Conservation (phyloP, 805 yeast genomes). For the Candida tibetensis region DNA sequence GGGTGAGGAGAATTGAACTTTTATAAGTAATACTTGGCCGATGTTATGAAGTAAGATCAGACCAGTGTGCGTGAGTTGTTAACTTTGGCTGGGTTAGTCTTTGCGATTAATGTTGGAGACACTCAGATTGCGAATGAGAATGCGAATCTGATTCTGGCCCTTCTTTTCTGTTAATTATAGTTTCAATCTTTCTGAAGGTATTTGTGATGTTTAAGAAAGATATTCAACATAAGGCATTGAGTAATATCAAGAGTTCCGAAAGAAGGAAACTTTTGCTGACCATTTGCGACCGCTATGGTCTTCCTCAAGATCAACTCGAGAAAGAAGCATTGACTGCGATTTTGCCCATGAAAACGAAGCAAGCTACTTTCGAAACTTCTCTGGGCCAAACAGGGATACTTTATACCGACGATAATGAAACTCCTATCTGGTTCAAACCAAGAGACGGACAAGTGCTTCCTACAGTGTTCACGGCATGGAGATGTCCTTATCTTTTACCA, state of each 20-base stretch:
- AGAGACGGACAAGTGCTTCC: constrained; percentile 61
- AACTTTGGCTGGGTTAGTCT: too few species aligned
- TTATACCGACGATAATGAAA: constrained; percentile 59
- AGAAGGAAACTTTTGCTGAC: constrained; percentile 51
- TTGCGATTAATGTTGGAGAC: too few species aligned
- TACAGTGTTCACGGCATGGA: constrained; percentile 71
- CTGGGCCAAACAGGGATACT: constrained; percentile 57
- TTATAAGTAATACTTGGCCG: too few species aligned
- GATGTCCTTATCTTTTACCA: constrained; percentile 63
- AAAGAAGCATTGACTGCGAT: constrained; percentile 40
- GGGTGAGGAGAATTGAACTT: background rate
- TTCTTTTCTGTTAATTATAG: too few species aligned
- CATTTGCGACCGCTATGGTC: constrained; percentile 41
- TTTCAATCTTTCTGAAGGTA: too few species aligned
- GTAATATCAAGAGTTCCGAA: constrained; percentile 82
- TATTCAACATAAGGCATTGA: constrained; percentile 60
- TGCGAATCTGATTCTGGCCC: too few species aligned
- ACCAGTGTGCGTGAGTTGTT: too few species aligned
- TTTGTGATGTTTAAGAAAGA: constrained; percentile 28
- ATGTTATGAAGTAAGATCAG: too few species aligned
- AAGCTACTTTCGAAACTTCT: constrained; percentile 56
- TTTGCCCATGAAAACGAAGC: constrained; percentile 56
- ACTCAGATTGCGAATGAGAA: too few species aligned
- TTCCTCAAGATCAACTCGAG: constrained; percentile 39
- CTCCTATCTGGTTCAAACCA: constrained; percentile 71